These are phyloP conservation scores for Fusarium camptoceras DNA, from an alignment of 2,329 filamentous ascomycete genomes.

Conservation along the genomic window DNA sequence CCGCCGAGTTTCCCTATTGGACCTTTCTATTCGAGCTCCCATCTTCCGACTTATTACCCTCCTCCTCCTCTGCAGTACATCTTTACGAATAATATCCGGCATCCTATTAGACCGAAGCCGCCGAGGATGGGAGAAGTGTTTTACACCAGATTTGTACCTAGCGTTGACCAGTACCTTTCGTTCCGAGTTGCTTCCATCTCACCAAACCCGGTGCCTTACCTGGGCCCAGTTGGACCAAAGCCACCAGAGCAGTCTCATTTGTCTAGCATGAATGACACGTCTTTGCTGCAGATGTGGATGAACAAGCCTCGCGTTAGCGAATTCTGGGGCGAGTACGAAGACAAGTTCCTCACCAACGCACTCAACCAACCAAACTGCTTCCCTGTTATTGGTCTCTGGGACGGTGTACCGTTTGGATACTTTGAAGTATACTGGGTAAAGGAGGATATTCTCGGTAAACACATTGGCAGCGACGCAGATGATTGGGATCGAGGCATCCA, in stretches of 20 bases:
- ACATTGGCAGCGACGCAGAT: slow-evolving; percentile 72
- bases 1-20: slow-evolving; percentile 62
- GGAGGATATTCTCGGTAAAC: slow-evolving; percentile 81
- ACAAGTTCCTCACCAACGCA: slow-evolving; percentile 74
- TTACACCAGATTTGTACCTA: slow-evolving; percentile 88
- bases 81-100: slow-evolving; percentile 80
- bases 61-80: slow-evolving; percentile 85
- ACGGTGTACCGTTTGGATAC: slow-evolving; percentile 94
- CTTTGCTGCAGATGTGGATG: slow-evolving; percentile 87
- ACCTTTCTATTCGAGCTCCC: slow-evolving; percentile 84
- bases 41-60: slow-evolving; percentile 91
- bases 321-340: slow-evolving; percentile 81
- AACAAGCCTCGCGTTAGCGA: slow-evolving; percentile 82
- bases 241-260: slow-evolving; percentile 57
- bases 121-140: slow-evolving; percentile 91
- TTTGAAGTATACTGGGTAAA: slow-evolving; percentile 99
- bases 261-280: slow-evolving; percentile 61
- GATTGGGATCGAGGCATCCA: slow-evolving; percentile 93
- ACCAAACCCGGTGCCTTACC: slow-evolving; percentile 70
- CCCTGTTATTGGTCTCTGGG: slow-evolving; percentile 92
- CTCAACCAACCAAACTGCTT: slow-evolving; percentile 81
- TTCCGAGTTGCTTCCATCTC: slow-evolving; percentile 86
- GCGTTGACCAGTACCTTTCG: slow-evolving; percentile 83
- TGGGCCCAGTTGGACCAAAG: slow-evolving; percentile 65
- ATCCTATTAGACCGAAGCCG: slow-evolving; percentile 88